A percentile compares a stretch with the other conserved stretches of the same genome.
phyloP scores from a whole-genome alignment of 257 asterid genomes.

The Solanum medicagineum region DNA sequence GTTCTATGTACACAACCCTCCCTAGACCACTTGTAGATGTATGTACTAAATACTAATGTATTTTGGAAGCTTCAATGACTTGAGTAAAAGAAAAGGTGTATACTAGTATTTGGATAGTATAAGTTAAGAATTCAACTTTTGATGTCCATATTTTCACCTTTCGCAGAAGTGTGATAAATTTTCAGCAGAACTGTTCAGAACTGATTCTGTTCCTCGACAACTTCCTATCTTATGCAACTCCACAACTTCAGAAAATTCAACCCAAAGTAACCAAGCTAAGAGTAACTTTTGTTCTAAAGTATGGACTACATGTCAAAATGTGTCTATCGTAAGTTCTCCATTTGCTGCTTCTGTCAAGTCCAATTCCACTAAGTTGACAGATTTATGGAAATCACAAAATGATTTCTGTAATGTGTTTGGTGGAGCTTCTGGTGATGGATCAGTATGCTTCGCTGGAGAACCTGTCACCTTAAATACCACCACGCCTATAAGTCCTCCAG shows the following conservation, averaged over 20 bases:
- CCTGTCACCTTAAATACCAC: constrained; percentile 33
- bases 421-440: constrained; percentile 40
- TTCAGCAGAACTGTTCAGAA: constrained; percentile 56
- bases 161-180: constrained; percentile 82
- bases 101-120: neutral
- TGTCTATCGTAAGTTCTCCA: constrained; percentile 53
- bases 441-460: constrained; percentile 48
- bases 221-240: constrained; percentile 79
- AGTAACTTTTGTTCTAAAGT: constrained; percentile 52
- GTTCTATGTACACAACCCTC: neutral
- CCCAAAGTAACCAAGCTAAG: constrained; percentile 27
- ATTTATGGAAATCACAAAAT: constrained; percentile 51
- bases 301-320: constrained; percentile 64
- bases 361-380: constrained; percentile 41
- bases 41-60: neutral
- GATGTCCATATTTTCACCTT: neutral
- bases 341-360: constrained; percentile 36
- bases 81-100: neutral
- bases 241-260: constrained; percentile 37
- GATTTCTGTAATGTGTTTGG: constrained; percentile 69
- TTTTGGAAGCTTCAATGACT: neutral
- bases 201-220: constrained; percentile 28
- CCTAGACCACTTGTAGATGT: neutral
- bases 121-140: neutral
- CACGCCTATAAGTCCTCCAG: constrained; percentile 30